Evolutionary conservation across 1,284 basidiomycete genomes (phyloP).

Genomic region (Ustilago xerochloae): DNA sequence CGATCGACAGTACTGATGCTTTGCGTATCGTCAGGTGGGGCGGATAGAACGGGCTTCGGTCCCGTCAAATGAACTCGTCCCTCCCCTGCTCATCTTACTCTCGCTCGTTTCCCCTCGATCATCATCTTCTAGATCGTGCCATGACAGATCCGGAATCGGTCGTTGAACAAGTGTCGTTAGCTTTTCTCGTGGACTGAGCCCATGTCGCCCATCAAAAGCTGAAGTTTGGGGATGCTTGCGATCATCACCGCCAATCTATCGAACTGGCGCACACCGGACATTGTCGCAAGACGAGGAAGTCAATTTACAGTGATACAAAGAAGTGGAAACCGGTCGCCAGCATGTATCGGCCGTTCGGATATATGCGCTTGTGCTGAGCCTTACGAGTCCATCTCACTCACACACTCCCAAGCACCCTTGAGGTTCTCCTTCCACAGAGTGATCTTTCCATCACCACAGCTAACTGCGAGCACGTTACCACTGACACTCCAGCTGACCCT

Average conservation of each 20-base stretch:
- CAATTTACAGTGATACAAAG: conserved; percentile 4
- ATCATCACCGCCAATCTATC: no score
- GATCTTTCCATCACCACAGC: conserved; percentile 97
- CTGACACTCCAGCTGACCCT: conserved; percentile 96
- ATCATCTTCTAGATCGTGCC: no score
- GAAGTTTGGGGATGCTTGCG: no score
- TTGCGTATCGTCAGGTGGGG: background rate
- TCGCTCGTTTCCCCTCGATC: no score
- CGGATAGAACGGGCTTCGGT: background rate
- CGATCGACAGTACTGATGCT: background rate
- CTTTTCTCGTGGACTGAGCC: no score
- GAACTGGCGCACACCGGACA: no score
- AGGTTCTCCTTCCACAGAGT: conserved; percentile 98
- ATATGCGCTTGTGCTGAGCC: background rate
- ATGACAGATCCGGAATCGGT: no score
- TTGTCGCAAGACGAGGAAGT: conserved; percentile 2
- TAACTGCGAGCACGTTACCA: conserved; percentile 94
- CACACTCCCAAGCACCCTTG: conserved; percentile 93
- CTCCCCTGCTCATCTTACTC: no score
- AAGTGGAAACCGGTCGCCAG: background rate
- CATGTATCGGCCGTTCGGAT: no score
- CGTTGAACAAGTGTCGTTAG: no score
- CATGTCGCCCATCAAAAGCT: no score
- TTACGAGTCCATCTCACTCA: conserved; percentile 69
- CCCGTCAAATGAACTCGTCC: no score